Evolutionary conservation across 73 alveolate genomes (phyloP), one percentile per base, ranked within the genome.

Genomic region (Paramecium primaurelia): DNA sequence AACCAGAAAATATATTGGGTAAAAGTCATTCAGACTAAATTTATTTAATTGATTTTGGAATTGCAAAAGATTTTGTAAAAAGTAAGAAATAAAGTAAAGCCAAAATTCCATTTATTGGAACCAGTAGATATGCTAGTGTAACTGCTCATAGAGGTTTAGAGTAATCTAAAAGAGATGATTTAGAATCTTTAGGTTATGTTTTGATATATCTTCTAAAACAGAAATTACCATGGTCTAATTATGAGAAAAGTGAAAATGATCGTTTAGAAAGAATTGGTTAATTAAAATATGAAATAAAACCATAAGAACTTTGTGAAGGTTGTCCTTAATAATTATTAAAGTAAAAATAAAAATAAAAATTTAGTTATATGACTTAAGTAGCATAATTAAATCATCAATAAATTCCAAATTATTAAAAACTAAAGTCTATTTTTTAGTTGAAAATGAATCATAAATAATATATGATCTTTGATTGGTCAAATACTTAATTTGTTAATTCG

Each of bases 11-110:
- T 10, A 80, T 80, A 20, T n/a, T 80, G 6, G 59, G 58, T 9
- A 80, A 49, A 20, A 30, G 51, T 0, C 44, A 34, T 26, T 42
- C 77, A 28, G 91, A 80, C 11, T 32, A 80, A 30, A 47, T 80
- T 4, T 44, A 10, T 26, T 49, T 80, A 47, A 80, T 80, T 45
- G 91, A 80, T 36, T 80, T 80, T 80, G 91, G 91, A 44, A 80
- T 80, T 26, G 1, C 91, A 11, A 80, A 80, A 59, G 26, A 9
- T 64, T 28, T 25, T 32, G 20, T 34, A 32, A 28, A 34, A 64
- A 2, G 47, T 64, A 64, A 64, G 49, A 64, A 64, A 32, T 32
- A 20, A 26, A 64, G 3, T 64, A 32, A 64, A 64, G 71, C 92
- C 38, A 64, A 64, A 64, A 12, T 64, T 28, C 84, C 84, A 32